Base-by-base conservation (phyloP, 139 green algal species). In the Eudorina sp. region DNA sequence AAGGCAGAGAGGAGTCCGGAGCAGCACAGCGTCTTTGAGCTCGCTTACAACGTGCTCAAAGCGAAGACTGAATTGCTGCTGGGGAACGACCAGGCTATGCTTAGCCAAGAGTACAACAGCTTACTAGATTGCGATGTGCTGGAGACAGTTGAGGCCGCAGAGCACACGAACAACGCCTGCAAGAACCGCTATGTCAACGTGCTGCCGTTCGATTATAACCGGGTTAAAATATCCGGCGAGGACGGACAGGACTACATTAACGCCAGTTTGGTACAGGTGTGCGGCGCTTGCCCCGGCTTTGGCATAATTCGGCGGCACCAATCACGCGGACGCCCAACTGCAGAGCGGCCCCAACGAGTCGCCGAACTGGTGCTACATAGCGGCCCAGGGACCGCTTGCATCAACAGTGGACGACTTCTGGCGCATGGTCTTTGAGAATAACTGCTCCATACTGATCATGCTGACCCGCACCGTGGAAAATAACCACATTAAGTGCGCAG, bases 161-260 rank as follows among this genome's bases (percentile, higher is more conserved):
- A 88, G 51, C 48, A 73, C 11, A 73, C 68, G 5, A 62, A 58
- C 51, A 88, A 88, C 68, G 83, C 83, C 68, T 27, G 36, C 83
- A 88, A 88, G 68, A 95, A 94, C 89, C 80, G 92, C 45, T 95
- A 95, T 72, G 64, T 70, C 46, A 94, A 95, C 66, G 92, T 95
- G 34, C 76, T 95, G 23, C 91, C 92, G 5, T 95, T 90, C 66
- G 92, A 95, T 68, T 92, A 75, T 73, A 95, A 95, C 74, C 62
- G 74, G n/a, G 81, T 73, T 13, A 70, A 75, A 19, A 87, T 86
- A 34, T 76, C 53, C 2, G 62, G 46, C 29, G 69, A 77, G 19
- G 77, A 91, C 7, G 84, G 58, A 5, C 74, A 72, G 31, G 70
- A 91, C 45, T 95, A 95, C 84, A 94, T 94, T 45, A 95, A 95